Base-by-base conservation (phyloP, 23 red algal species). In the Gracilariopsis chorda region DNA sequence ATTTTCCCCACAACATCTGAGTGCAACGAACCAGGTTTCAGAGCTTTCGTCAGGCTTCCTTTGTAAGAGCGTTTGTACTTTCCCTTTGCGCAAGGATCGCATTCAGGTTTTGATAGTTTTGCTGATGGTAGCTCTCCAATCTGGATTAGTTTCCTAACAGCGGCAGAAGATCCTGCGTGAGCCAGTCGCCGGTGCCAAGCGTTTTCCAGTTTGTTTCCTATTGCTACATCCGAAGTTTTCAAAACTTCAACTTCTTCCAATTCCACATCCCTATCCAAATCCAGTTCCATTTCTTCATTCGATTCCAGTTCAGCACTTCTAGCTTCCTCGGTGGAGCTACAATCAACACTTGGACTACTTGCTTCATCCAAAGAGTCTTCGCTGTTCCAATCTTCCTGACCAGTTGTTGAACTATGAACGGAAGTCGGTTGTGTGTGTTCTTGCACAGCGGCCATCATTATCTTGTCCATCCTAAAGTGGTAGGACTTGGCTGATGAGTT, bases 1-100 rank as follows among this genome's bases (percentile, higher is more conserved):
- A 87, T 57, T 53, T 87, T 71, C 51, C 82, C 63, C 20, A 52
- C 67, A 35, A 75, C 67, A 58, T 87, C 64, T 11, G 46, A 40
- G 73, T 87, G 82, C 8, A 87, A 16, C 16, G 45, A 28, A 32
- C 82, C 82, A 5, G 67, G 63, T 21, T 46, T 73, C 19, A 20
- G 27, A 51, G 82, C 82, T 28, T 71, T 73, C 10, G 82, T 87
- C 13, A 74, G 41, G n/a, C 44, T 73, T 33, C 82, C 62, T 10
- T 11, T 19, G 63, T 56, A 87, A 20, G 47, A 75, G 2, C 43
- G 33, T 32, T 42, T 32, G 44, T 41, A 87, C 62, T 87, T 87
- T 13, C 57, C 58, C n/a, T 44, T 49, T 7, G 34, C 24, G 51
- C 82, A 87, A 32, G 82, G 62, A 11, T 73, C 82, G 58, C 82